Conservation (phyloP, 1,284 basidiomycete genomes). For the Chalciporus piperatoides region DNA sequence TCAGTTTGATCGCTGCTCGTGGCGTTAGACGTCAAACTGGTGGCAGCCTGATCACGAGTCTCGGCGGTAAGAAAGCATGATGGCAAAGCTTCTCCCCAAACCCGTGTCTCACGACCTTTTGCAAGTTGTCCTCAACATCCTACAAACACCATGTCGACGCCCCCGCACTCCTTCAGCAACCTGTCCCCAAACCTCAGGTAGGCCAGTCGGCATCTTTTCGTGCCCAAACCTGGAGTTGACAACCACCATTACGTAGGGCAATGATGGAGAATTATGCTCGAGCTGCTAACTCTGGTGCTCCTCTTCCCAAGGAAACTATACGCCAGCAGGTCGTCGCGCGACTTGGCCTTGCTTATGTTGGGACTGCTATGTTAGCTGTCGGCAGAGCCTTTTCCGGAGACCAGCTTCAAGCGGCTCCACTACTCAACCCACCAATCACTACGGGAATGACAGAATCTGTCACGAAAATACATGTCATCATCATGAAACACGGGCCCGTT, state of each 20-base stretch:
- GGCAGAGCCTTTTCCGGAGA: not conserved
- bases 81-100: too few species aligned
- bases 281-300: not conserved
- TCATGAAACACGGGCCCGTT: conserved; percentile 14
- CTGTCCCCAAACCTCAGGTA: not conserved
- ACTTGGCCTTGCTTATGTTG: conserved; percentile 1
- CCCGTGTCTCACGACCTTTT: not conserved
- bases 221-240: not conserved
- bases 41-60: too few species aligned
- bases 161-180: not conserved
- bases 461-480: conserved; percentile 15
- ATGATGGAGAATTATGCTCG: not conserved
- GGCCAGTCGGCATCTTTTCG: not conserved
- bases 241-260: not conserved
- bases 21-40: too few species aligned
- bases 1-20: too few species aligned
- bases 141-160: not conserved
- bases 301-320: not conserved
- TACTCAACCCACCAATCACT: conserved; percentile 19
- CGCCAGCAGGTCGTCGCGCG: conserved; percentile 1
- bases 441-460: conserved; percentile 25
- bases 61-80: too few species aligned
- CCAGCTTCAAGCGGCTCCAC: conserved; percentile 11
- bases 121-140: not conserved
- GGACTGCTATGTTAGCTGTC: conserved; percentile 1